Conservation (phyloP, 805 yeast species). For the Metschnikowia reukaufii region DNA sequence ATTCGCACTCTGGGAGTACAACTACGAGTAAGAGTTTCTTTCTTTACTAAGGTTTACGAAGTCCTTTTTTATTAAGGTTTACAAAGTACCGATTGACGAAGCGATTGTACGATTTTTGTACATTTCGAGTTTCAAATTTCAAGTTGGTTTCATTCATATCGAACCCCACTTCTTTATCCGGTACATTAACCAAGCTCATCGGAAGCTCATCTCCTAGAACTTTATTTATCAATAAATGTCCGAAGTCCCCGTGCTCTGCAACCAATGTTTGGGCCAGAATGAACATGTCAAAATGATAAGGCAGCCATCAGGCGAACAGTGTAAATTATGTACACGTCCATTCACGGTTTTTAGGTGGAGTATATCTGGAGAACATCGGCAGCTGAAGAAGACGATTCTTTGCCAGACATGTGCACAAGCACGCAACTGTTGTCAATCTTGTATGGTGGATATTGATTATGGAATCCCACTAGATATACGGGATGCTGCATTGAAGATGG, state of each 20-base stretch:
- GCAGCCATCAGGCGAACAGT: constrained; percentile 72
- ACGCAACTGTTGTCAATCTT: constrained; percentile 82
- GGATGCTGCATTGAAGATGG: constrained; percentile 76
- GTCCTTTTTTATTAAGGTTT: no score
- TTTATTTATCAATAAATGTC: constrained; percentile 7
- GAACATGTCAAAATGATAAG: constrained; percentile 69
- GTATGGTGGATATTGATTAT: constrained; percentile 78
- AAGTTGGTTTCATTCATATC: not conserved
- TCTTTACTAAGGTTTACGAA: no score
- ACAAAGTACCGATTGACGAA: no score
- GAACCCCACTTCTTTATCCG: not conserved
- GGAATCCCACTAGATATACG: constrained; percentile 78
- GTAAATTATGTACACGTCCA: constrained; percentile 82
- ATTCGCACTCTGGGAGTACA: not conserved
- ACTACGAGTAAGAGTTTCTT: not conserved
- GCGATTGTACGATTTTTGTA: no score
- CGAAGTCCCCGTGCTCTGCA: constrained; percentile 67
- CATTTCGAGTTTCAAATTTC: no score
- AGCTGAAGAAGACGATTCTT: constrained; percentile 61
- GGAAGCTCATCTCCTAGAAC: constrained; percentile 4
- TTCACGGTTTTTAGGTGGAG: constrained; percentile 81
- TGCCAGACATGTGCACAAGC: constrained; percentile 80
- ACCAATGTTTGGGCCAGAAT: constrained; percentile 66
- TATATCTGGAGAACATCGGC: constrained; percentile 40
- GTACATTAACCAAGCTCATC: constrained; percentile 4